Evolutionary conservation across 106 monocot species (phyloP).

Genomic region (Allium cepa): DNA sequence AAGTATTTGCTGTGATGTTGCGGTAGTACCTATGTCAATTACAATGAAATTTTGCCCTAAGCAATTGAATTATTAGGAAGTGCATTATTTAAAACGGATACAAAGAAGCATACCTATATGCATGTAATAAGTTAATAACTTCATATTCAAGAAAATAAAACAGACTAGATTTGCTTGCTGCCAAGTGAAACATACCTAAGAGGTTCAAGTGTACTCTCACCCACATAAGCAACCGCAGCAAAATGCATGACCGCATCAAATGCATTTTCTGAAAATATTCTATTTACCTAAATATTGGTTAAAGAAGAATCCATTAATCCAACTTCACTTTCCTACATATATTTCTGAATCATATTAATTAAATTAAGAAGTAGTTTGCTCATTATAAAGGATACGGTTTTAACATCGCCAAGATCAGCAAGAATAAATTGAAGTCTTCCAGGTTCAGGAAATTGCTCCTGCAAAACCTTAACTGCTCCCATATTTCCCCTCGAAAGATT

Average conservation of each 20-base stretch:
- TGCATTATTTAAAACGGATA: no score
- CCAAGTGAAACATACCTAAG: constrained; percentile 34
- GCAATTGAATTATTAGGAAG: no score
- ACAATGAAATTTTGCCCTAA: no score
- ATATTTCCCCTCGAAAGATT: constrained; percentile 76
- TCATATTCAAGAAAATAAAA: no score
- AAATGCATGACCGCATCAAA: constrained; percentile 94
- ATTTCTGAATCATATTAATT: no score
- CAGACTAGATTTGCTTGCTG: no score
- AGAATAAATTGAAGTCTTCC: constrained; percentile 62
- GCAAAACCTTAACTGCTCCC: constrained; percentile 64
- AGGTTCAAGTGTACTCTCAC: constrained; percentile 83
- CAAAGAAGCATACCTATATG: no score
- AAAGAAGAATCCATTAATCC: constrained; percentile 15
- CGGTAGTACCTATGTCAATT: constrained; percentile 21
- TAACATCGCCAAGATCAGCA: constrained; percentile 66
- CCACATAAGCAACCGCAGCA: constrained; percentile 91
- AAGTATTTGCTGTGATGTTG: constrained; percentile 45
- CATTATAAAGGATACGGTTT: constrained; percentile 35
- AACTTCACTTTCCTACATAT: not conserved
- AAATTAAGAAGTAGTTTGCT: no score
- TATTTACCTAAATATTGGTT: constrained; percentile 41
- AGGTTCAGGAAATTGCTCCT: constrained; percentile 51
- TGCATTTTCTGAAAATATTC: constrained; percentile 70
- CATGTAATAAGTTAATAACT: no score